Evolutionary conservation across 106 monocot species (phyloP).

Genomic region (Apostasia shenzhenica): DNA sequence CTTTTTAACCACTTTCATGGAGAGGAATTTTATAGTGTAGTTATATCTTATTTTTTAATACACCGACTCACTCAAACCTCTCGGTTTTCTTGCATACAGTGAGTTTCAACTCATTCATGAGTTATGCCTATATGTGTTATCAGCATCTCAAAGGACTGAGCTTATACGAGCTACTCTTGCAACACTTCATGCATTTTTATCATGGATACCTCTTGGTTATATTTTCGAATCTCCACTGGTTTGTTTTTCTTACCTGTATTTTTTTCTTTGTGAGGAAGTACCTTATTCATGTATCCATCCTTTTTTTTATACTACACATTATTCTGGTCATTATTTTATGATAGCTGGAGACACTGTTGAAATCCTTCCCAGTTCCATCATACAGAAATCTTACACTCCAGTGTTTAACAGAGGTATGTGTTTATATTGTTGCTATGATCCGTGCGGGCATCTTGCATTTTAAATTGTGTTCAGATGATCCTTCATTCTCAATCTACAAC

Average conservation of each 20-base stretch:
- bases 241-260: conserved; percentile 2
- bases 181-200: conserved; percentile 96
- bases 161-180: conserved; percentile 87
- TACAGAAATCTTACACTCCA: conserved; percentile 97
- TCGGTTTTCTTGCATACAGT: conserved; percentile 35
- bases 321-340: conserved; percentile 13
- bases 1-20: not conserved
- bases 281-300: not conserved
- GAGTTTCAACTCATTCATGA: conserved; percentile 99
- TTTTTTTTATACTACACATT: not conserved
- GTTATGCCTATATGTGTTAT: conserved; percentile 90
- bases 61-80: not conserved
- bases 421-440: conserved; percentile 2
- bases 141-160: conserved; percentile 91
- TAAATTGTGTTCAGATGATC: not conserved
- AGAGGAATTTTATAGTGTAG: not conserved
- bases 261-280: not conserved
- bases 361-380: conserved; percentile 74
- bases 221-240: conserved; percentile 99
- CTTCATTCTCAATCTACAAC: not conserved
- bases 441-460: not conserved
- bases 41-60: not conserved
- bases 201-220: conserved; percentile 97
- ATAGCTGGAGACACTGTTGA: conserved; percentile 90
- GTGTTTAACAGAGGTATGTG: conserved; percentile 85